Evolutionary conservation across 305 asterid genomes (phyloP).

Genomic region (Fraxinus greggii): DNA sequence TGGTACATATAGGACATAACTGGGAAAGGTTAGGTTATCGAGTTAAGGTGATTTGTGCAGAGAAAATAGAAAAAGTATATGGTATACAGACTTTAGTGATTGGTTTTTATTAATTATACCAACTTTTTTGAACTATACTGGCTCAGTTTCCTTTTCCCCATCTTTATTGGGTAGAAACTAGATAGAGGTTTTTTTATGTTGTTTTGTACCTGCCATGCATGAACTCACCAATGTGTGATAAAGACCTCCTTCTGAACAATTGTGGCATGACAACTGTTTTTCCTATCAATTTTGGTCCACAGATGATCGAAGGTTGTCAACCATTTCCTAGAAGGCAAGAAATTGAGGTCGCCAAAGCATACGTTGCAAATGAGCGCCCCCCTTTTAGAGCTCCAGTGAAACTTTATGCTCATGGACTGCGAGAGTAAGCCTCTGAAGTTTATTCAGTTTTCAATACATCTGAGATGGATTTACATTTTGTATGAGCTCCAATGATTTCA

Average conservation of each 20-base stretch:
- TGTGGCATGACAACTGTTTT: slow-evolving; percentile 18
- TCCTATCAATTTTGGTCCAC: slow-evolving; percentile 16
- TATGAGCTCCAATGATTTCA: neutral
- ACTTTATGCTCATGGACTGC: slow-evolving; percentile 59
- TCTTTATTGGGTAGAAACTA: neutral
- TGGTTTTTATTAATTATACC: neutral
- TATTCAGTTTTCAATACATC: slow-evolving; percentile 6
- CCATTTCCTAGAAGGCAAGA: slow-evolving; percentile 61
- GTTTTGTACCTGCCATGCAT: slow-evolving; percentile 16
- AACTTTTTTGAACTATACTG: neutral
- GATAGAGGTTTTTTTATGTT: neutral
- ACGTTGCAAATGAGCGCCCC: slow-evolving; percentile 74
- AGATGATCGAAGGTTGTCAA: slow-evolving; percentile 85
- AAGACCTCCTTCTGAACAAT: neutral
- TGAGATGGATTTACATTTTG: neutral
- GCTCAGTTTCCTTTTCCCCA: slow-evolving; percentile 4
- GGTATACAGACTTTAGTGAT: slow-evolving; percentile 1
- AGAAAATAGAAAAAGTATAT: neutral
- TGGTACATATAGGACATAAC: neutral
- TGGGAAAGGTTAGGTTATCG: neutral
- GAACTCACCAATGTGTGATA: neutral
- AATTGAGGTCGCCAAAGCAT: slow-evolving; percentile 65
- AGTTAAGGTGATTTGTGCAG: slow-evolving; percentile 4
- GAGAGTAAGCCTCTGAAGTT: slow-evolving; percentile 51
- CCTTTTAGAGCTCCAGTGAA: slow-evolving; percentile 65